Conservation (phyloP, 805 yeast genomes). For the Tetrapisispora nanseiensis region DNA sequence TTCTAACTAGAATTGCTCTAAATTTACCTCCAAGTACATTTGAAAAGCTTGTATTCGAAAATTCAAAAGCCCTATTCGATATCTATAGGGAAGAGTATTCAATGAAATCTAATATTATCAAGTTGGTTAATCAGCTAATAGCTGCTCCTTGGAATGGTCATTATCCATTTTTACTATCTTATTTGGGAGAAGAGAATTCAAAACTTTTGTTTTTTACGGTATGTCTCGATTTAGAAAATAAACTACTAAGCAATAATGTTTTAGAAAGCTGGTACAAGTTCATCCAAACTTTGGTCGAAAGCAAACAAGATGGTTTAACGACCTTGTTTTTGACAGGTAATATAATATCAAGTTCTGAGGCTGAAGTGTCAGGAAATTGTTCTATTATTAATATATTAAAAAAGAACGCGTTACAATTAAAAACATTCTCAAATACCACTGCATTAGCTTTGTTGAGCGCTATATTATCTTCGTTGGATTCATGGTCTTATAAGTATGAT, state of each 20-base stretch:
- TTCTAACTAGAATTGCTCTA: slow-evolving; percentile 46
- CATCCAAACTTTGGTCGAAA: slow-evolving; percentile 56
- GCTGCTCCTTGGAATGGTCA: slow-evolving; percentile 46
- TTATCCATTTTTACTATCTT: slow-evolving; percentile 74
- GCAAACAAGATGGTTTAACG: slow-evolving; percentile 70
- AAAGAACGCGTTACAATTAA: slow-evolving; percentile 41
- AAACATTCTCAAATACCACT: slow-evolving; percentile 50
- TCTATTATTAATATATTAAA: slow-evolving; percentile 51
- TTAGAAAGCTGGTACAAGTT: slow-evolving; percentile 52
- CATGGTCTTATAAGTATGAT: slow-evolving; percentile 61
- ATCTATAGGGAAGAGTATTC: slow-evolving; percentile 38
- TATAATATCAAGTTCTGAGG: slow-evolving; percentile 32
- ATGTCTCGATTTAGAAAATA: slow-evolving; percentile 48
- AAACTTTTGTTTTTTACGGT: slow-evolving; percentile 50
- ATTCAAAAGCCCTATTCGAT: slow-evolving; percentile 46
- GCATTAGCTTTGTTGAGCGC: slow-evolving; percentile 63
- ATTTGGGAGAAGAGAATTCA: slow-evolving; percentile 60
- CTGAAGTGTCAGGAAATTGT: slow-evolving; percentile 9
- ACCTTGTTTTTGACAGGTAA: slow-evolving; percentile 49
- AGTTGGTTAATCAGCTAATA: slow-evolving; percentile 48
- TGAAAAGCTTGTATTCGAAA: slow-evolving; percentile 50
- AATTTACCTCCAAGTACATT: slow-evolving; percentile 48
- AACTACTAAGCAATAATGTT: slow-evolving; percentile 43
- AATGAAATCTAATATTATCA: slow-evolving; percentile 43
- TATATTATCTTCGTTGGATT: slow-evolving; percentile 61